Evolutionary conservation across 495 filamentous ascomycete species (phyloP).

Genomic region (Lepidopterella palustris): DNA sequence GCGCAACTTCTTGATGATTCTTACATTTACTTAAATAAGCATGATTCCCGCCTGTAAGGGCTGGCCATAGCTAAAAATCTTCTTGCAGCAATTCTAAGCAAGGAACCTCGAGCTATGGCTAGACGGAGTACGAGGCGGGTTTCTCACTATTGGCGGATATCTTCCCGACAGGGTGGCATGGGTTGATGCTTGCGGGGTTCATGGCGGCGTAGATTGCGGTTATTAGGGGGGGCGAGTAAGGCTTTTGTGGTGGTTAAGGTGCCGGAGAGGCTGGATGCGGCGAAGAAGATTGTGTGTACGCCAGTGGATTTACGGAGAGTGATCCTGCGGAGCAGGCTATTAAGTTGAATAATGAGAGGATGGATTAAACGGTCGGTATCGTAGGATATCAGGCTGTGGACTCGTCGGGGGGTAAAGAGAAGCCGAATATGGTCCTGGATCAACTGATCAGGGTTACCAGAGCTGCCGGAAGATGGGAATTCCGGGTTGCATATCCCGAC

Average conservation of each 20-base stretch:
- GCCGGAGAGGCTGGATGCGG: constrained; percentile 44
- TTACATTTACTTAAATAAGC: no score
- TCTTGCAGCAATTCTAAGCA: no score
- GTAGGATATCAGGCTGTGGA: constrained; percentile 24
- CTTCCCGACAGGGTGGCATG: constrained; percentile 58
- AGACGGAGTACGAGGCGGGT: constrained; percentile 36
- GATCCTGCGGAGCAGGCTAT: constrained; percentile 41
- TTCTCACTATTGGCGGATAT: constrained; percentile 44
- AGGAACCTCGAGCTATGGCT: no score
- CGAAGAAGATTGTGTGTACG: constrained; percentile 47
- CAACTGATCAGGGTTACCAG: constrained; percentile 36
- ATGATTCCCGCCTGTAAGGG: no score
- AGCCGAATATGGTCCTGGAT: constrained; percentile 38
- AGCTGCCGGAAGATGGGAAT: constrained; percentile 36
- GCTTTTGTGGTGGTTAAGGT: constrained; percentile 53
- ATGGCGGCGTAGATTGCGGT: constrained; percentile 52
- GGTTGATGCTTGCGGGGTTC: constrained; percentile 49
- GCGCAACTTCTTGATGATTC: no score
- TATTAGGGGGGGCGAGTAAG: constrained; percentile 47
- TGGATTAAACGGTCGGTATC: constrained; percentile 37
- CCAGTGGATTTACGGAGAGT: constrained; percentile 35
- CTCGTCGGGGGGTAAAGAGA: constrained; percentile 31
- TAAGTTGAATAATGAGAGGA: constrained; percentile 39
- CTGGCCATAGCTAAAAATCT: no score
- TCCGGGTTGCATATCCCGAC: constrained; percentile 37